Conservation (phyloP, 148 eudicot genomes). For the Amaranthus hypochondriacus region DNA sequence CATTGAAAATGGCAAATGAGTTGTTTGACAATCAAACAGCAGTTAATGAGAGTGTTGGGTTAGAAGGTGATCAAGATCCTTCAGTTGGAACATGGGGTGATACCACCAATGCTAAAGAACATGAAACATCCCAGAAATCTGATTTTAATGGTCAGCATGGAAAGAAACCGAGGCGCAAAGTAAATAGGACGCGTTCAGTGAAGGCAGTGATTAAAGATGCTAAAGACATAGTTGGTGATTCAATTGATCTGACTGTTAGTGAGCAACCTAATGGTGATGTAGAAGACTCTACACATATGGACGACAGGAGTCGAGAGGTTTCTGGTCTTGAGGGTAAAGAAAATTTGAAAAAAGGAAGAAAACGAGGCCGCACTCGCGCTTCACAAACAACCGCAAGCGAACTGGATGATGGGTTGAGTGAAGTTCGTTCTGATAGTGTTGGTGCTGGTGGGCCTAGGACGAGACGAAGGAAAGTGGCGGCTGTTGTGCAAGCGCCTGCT, state of each 20-base stretch:
- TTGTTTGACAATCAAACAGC: constrained; percentile 40
- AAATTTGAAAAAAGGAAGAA: constrained; percentile 44
- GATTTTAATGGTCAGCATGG: constrained; percentile 31
- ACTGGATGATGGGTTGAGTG: constrained; percentile 49
- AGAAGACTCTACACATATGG: constrained; percentile 39
- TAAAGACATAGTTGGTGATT: constrained; percentile 40
- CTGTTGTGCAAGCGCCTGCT: constrained; percentile 39
- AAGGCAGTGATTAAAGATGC: constrained; percentile 50
- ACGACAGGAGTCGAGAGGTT: constrained; percentile 43
- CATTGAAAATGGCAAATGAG: constrained; percentile 39
- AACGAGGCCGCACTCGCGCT: constrained; percentile 44
- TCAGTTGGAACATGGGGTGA: constrained; percentile 38
- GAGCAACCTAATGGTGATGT: constrained; percentile 50
- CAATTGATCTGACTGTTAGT: constrained; percentile 31
- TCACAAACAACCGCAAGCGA: constrained; percentile 53
- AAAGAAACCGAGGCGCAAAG: constrained; percentile 36
- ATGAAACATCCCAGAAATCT: constrained; percentile 48
- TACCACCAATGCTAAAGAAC: constrained; percentile 29
- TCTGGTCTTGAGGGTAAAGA: constrained; percentile 40
- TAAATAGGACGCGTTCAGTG: constrained; percentile 36
- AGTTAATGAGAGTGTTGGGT: constrained; percentile 31
- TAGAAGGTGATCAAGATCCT: constrained; percentile 35
- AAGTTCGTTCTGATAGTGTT: constrained; percentile 60
- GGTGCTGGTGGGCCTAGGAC: constrained; percentile 50
- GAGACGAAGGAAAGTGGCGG: constrained; percentile 55